These are phyloP conservation scores for Trichomonas tenax DNA, from an alignment of 208 protist genomes.

Conservation along the genomic window DNA sequence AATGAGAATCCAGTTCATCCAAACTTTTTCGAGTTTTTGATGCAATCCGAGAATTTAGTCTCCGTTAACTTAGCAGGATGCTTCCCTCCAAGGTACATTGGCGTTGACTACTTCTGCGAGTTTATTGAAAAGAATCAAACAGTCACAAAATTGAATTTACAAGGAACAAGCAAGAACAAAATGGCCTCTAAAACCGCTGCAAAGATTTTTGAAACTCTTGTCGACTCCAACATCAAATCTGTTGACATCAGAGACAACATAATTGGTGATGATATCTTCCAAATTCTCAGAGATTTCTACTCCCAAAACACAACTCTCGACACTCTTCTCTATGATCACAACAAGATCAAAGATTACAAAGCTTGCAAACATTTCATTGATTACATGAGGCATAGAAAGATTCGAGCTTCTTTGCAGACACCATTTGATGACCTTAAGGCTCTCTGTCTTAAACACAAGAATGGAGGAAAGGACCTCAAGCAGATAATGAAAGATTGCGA, in stretches of 20 bases:
- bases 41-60: background rate
- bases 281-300: background rate
- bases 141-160: background rate
- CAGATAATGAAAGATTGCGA: background rate
- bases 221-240: background rate
- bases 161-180: background rate
- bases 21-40: background rate
- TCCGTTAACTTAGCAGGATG: background rate
- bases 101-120: background rate
- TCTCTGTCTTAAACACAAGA: background rate
- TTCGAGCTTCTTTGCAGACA: background rate
- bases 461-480: background rate
- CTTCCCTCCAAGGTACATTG: background rate
- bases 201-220: background rate
- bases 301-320: background rate
- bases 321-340: background rate
- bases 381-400: background rate
- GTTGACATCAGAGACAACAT: background rate
- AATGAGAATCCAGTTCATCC: background rate
- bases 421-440: background rate
- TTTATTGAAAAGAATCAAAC: background rate
- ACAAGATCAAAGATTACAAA: background rate
- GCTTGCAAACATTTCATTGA: background rate
- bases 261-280: background rate
- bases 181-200: background rate